Evolutionary conservation across 345 rosid genomes (phyloP).

Genomic region (Arabidopsis suecica): DNA sequence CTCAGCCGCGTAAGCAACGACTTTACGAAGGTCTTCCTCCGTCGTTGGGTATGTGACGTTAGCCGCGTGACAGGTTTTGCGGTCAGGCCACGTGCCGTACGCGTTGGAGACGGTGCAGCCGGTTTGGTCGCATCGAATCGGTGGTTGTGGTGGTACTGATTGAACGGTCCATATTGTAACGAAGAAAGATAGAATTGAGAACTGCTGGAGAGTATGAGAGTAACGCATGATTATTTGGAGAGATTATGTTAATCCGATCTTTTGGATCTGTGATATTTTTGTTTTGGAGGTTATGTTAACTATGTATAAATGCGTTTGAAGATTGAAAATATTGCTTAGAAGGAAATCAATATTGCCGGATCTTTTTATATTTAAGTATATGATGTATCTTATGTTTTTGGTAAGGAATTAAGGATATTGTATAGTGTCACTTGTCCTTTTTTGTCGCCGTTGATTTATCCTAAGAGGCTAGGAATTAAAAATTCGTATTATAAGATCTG

Average conservation of each 20-base stretch:
- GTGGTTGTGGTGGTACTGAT: slow-evolving; percentile 65
- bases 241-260: background rate
- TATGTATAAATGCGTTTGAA: slow-evolving; percentile 9
- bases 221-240: slow-evolving; percentile 29
- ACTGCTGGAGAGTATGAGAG: background rate
- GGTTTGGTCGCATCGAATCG: slow-evolving; percentile 57
- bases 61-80: slow-evolving; percentile 58
- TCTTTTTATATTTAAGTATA: background rate
- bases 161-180: slow-evolving; percentile 23
- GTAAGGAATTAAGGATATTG: background rate
- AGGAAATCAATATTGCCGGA: background rate
- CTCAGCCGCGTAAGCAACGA: slow-evolving; percentile 63
- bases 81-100: slow-evolving; percentile 82
- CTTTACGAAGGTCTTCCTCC: slow-evolving; percentile 66
- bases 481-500: slow-evolving; percentile 5
- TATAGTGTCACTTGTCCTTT: background rate
- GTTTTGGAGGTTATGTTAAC: background rate
- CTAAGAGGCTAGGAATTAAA: background rate
- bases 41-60: slow-evolving; percentile 64
- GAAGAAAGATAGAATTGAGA: slow-evolving; percentile 26
- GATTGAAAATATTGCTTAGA: slow-evolving; percentile 30
- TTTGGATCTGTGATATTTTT: background rate
- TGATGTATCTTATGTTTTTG: background rate
- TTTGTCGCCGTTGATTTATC: background rate
- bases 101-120: slow-evolving; percentile 71